Conservation (phyloP, 306 rosid genomes). For the Vachellia pachyceras region DNA sequence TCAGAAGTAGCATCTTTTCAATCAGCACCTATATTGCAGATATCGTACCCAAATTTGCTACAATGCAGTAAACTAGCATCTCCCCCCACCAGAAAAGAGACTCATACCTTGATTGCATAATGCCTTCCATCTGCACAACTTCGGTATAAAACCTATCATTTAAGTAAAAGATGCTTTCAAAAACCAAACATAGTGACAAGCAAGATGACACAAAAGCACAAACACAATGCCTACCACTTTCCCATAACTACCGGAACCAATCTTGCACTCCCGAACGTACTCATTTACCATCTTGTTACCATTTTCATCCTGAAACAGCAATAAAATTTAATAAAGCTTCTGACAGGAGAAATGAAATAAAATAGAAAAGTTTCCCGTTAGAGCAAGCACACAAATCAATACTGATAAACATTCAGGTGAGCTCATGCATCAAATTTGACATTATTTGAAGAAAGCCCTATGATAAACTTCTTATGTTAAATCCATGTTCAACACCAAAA, state of each 20-base stretch:
- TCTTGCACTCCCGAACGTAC: conserved; percentile 87
- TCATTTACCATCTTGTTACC: conserved; percentile 95
- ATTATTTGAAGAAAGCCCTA: background rate
- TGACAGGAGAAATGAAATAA: conserved; percentile 16
- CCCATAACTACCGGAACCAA: conserved; percentile 98
- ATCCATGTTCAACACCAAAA: background rate
- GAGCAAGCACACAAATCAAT: background rate
- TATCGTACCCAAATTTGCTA: background rate
- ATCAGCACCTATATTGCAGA: conserved; percentile 1
- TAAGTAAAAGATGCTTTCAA: conserved; percentile 39
- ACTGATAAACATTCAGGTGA: conserved; percentile 30
- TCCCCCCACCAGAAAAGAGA: background rate
- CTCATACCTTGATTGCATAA: conserved; percentile 88
- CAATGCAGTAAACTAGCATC: conserved; percentile 6
- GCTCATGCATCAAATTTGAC: conserved; percentile 6
- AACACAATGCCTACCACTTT: conserved; percentile 80
- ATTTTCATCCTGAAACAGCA: conserved; percentile 74
- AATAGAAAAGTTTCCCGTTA: conserved; percentile 9
- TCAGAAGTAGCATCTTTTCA: conserved; percentile 4
- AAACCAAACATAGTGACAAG: conserved; percentile 16
- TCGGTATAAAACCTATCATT: conserved; percentile 77
- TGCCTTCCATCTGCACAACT: conserved; percentile 73
- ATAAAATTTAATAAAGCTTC: conserved; percentile 12
- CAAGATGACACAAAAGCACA: conserved; percentile 26
- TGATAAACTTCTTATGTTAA: background rate